Evolutionary conservation across 164 flowering plant genomes (phyloP).

Genomic region (Annona squamosa): DNA sequence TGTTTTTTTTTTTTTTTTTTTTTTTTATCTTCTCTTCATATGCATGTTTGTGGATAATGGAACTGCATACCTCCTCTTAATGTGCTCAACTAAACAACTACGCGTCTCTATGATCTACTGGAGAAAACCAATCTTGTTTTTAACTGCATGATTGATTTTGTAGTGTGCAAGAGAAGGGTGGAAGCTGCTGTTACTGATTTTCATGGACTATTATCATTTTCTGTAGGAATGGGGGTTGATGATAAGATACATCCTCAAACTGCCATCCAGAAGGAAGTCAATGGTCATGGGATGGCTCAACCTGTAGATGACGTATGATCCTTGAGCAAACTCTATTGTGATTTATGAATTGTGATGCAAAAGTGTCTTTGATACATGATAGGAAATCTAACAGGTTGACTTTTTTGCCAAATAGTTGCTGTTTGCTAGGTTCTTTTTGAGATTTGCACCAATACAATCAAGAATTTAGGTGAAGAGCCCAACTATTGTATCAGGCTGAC

Average conservation of each 20-base stretch:
- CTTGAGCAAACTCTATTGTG: not conserved
- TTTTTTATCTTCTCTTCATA: not conserved
- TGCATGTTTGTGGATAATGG: not conserved
- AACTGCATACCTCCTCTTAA: not conserved
- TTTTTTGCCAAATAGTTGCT: too few species aligned
- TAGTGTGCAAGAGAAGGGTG: conserved; percentile 9
- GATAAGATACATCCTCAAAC: conserved; percentile 8
- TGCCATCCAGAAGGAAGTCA: conserved; percentile 1
- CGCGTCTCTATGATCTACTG: too few species aligned
- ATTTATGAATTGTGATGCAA: too few species aligned
- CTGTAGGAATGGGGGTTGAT: conserved; percentile 6
- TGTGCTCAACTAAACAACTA: too few species aligned
- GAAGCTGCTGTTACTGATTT: conserved; percentile 15
- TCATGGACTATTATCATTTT: conserved; percentile 7
- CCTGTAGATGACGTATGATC: conserved; percentile 15
- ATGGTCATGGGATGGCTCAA: conserved; percentile 2
- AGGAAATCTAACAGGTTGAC: too few species aligned
- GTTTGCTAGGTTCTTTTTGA: too few species aligned
- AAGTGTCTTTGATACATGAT: too few species aligned
- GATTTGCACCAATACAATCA: too few species aligned
- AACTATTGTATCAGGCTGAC: too few species aligned
- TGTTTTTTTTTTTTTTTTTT: too few species aligned
- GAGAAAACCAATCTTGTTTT: not conserved
- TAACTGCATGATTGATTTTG: conserved; percentile 1
- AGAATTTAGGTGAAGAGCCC: too few species aligned